These are phyloP conservation scores for Samsoniella hepiali DNA, from an alignment of 2,329 filamentous ascomycete species.

Conservation along the genomic window DNA sequence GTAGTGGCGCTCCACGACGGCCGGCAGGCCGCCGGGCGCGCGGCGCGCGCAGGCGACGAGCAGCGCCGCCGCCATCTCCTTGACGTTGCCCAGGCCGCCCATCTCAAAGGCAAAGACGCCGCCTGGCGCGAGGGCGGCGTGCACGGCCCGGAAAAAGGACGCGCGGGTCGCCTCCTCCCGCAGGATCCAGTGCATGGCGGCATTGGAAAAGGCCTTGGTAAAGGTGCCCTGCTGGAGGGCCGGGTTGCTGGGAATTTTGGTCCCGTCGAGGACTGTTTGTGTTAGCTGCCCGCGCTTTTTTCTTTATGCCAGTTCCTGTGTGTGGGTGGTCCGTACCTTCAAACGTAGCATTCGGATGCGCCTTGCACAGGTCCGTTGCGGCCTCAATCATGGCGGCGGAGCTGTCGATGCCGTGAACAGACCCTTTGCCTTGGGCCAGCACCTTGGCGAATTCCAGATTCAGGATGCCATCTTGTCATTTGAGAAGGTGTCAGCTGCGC, in stretches of 20 bases:
- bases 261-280: conserved; percentile 44
- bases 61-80: conserved; percentile 59
- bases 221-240: conserved; percentile 38
- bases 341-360: conserved; percentile 41
- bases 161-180: conserved; percentile 40
- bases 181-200: conserved; percentile 66
- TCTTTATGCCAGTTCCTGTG: neutral
- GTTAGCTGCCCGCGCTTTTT: neutral
- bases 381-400: conserved; percentile 57
- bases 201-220: conserved; percentile 63
- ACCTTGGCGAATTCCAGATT: conserved; percentile 50
- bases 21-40: conserved; percentile 40
- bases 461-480: conserved; percentile 53
- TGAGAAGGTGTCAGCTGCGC: neutral
- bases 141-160: conserved; percentile 52
- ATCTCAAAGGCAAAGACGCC: conserved; percentile 66
- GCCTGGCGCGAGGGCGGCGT: conserved; percentile 49
- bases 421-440: conserved; percentile 43
- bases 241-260: conserved; percentile 34
- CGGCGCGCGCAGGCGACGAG: conserved; percentile 51
- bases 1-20: conserved; percentile 43
- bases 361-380: conserved; percentile 41
- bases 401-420: conserved; percentile 56
- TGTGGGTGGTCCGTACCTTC: conserved; percentile 33
- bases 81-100: conserved; percentile 67